phyloP scores from a whole-genome alignment of 768 basidiomycete genomes.

The Suillus subalutaceus region DNA sequence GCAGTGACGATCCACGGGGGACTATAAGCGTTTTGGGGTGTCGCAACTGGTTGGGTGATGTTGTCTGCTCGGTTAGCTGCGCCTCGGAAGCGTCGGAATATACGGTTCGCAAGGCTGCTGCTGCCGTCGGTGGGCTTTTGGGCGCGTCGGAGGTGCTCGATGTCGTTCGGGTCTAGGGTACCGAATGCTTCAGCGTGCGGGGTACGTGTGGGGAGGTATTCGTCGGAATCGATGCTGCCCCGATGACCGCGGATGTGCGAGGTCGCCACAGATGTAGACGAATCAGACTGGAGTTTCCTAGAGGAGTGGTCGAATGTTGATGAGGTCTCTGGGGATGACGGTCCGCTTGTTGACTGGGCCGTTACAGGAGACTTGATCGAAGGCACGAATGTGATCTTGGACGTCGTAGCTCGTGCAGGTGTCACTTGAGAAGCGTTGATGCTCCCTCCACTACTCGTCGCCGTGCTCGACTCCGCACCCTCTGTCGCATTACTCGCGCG shows the following conservation, averaged over 20 bases:
- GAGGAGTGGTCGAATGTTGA: slow-evolving; percentile 11
- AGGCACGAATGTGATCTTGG: slow-evolving; percentile 23
- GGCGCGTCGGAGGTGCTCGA: slow-evolving; percentile 47
- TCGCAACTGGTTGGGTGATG: slow-evolving; percentile 24
- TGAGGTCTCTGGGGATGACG: slow-evolving; percentile 24
- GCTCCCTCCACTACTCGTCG: slow-evolving; percentile 36
- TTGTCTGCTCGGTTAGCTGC: slow-evolving; percentile 23
- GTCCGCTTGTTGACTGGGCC: slow-evolving; percentile 19
- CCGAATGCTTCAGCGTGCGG: slow-evolving; percentile 67
- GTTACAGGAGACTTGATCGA: slow-evolving; percentile 7
- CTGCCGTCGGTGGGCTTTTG: slow-evolving; percentile 26
- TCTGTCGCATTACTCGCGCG: slow-evolving; percentile 30
- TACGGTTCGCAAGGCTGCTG: slow-evolving; percentile 23
- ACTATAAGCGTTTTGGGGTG: slow-evolving; percentile 37
- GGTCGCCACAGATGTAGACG: background rate
- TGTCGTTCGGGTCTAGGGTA: slow-evolving; percentile 55
- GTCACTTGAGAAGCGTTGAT: slow-evolving; percentile 13
- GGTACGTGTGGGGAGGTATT: slow-evolving; percentile 45
- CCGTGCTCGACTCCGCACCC: slow-evolving; percentile 34
- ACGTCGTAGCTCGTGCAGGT: slow-evolving; percentile 14
- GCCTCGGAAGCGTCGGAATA: slow-evolving; percentile 26
- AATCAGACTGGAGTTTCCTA: slow-evolving; percentile 14
- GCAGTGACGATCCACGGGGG: slow-evolving; percentile 71
- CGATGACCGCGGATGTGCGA: slow-evolving; percentile 25
- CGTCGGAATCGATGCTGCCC: slow-evolving; percentile 29